Conservation (phyloP, 1,139 yeast genomes). For the Lodderomyces margitis region DNA sequence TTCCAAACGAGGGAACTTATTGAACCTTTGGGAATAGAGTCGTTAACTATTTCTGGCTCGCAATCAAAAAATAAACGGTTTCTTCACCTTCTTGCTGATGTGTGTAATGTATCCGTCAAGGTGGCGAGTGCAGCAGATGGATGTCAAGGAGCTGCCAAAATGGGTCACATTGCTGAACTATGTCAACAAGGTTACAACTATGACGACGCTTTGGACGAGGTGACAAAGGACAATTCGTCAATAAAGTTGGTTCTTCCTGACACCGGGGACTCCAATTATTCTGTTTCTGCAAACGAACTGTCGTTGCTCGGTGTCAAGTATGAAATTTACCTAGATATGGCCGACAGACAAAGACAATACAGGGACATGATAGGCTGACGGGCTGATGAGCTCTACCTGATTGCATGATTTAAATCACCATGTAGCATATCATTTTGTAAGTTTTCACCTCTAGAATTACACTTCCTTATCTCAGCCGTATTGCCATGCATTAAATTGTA, state of each 20-base stretch:
- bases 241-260: neutral
- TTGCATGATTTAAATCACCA: too few relatives aligned
- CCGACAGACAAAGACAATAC: conserved; percentile 29
- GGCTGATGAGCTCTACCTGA: too few relatives aligned
- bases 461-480: too few relatives aligned
- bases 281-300: too few relatives aligned
- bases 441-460: too few relatives aligned
- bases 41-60: conserved; percentile 48
- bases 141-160: conserved; percentile 37
- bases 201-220: conserved; percentile 7
- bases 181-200: neutral
- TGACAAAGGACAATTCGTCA: conserved; percentile 5
- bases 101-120: conserved; percentile 24
- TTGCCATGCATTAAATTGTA: too few relatives aligned
- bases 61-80: conserved; percentile 49
- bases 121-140: conserved; percentile 28
- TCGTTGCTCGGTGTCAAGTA: conserved; percentile 24
- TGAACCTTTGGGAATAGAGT: conserved; percentile 19
- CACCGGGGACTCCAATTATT: too few relatives aligned
- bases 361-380: conserved; percentile 17
- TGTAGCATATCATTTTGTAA: too few relatives aligned
- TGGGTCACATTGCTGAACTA: conserved; percentile 19
- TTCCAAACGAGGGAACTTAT: conserved; percentile 47
- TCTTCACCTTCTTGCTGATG: conserved; percentile 26
- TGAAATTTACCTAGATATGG: conserved; percentile 34